Base-by-base conservation (phyloP, 345 rosid species). In the Eucalyptus marginata region DNA sequence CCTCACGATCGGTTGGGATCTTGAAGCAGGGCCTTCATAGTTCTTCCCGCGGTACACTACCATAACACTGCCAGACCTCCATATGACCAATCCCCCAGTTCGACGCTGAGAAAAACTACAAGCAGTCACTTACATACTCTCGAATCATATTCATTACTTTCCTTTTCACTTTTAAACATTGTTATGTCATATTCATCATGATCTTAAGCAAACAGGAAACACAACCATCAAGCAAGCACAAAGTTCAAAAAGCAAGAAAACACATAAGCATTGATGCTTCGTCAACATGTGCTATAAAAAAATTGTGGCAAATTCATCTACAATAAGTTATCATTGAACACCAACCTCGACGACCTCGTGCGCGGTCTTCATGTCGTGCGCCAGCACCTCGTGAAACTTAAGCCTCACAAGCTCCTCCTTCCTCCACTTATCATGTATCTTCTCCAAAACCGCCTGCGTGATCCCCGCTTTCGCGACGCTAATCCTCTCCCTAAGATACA, bases 31-130 rank as follows among this genome's bases (percentile, higher is more conserved):
- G 76, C 99, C 97, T 90, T 94, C 91, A 44, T 96, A 96, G 90
- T 95, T 95, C 89, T 58, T 92, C 49, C 99, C 99, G 81, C 98
- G 96, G 88, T 92, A 98, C 36, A 98, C 99, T 87, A 98, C 94
- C 99, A 98, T 96, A 14, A 96, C 98, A 93, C 99, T 98, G 88
- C 99, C 99, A n/a, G 99, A 96, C 91, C 93, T 95, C 99, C 99
- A 98, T 90, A 97, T 91, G 87, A 98, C 99, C 92, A 96, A 92
- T 87, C 99, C 99, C 88, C 99, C 95, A 49, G 99, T 98, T 90
- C 99, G 97, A 79, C 98, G 96, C 99, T 98, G 99, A 89, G 49
- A 92, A 93, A 92, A 87, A 93, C 88, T 89, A 87, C 85, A 93
- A 91, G 58, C 83, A 90, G 87, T 92, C 89, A 94, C 91, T 89